Evolutionary conservation across 805 yeast genomes (phyloP), one percentile per base, ranked within the genome.

Genomic region (Metschnikowia cerradonensis): DNA sequence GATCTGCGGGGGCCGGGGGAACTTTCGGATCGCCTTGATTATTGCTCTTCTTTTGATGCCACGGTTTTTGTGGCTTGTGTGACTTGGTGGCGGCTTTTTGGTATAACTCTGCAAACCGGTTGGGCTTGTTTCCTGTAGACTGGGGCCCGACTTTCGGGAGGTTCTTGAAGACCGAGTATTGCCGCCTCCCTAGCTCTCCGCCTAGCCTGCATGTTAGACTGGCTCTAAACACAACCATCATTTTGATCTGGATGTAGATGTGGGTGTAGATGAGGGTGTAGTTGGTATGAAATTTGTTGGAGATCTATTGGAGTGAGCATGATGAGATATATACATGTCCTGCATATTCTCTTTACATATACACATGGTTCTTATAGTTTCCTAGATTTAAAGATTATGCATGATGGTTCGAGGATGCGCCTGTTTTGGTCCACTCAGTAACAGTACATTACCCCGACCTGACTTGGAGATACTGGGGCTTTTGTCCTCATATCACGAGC

Each of bases 101-200:
- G 46, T 61, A 68, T 52, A 59, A 56, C 41, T 61, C 60, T 19
- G 74, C 74, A 60, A 71, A 71, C 51, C 75, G 54, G 48, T 71
- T 71, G 13, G 64, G 56, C 53, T 62, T 65, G n/a, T 26, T 30
- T 10, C 42, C 40, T 20, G 44, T 26, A 13, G 38, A 38, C n/a
- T 64, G 61, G 3, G 55, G 51, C 11, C 63, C 70, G 6, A 60
- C 64, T 47, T 64, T 57, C 13, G 73, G 73, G 36, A 67, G 59
- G 36, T 58, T 59, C 38, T 57, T 62, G 44, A 68, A 54, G 37
- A 66, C 48, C 48, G 53, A 55, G 19, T 36, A 51, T n/a, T 23
- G 17, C 32, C 51, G 40, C 7, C n/a, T 7, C 15, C 43, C 22
- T 15, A 15, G 8, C 5, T 5, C 14, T 5, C 6, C 4, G 8